Evolutionary conservation across 768 basidiomycete genomes (phyloP), one percentile per base, ranked within the genome.

Genomic region (Pholiota microspora): DNA sequence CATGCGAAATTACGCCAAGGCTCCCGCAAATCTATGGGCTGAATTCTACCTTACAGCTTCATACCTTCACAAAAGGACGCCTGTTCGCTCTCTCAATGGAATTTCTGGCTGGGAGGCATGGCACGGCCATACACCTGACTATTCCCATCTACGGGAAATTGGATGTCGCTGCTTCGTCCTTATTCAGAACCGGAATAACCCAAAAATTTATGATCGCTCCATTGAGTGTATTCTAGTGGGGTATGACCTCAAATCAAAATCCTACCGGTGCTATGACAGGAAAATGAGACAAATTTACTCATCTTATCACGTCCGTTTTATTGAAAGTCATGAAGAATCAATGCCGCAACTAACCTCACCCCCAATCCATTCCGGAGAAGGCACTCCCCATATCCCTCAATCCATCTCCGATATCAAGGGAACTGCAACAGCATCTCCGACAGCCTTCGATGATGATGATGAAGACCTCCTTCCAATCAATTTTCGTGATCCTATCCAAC

Each of bases 11-110:
- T 64, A 63, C 12, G 57, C 61, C 12, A 55, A 61, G 0, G 50
- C 59, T 2, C 73, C 71, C 0, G 45, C 59, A 8, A 62, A 65
- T 42, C 55, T 64, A 0, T 74, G 73, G 73, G 65, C 70, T 23
- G 67, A 74, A 38, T 68, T 73, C 23, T 66, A 69, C 31, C 38
- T 69, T 0, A 71, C 71, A 2, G 64, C 70, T 0, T 40, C 50
- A 1, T 64, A 72, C 34, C 49, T 73, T 5, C 53, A 59, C 10
- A 54, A 29, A 1, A 46, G 45, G 28, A 62, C 65, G 0, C 45
- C 49, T 3, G 56, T 61, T 1, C 23, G n/a, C 1, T 51, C 57
- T 0, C 32, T 35, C 7, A 45, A 54, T 23, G 55, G 36, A 5
- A 55, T 18, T 23, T 61, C 56, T 29, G 68, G 29, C 36, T 66